These are phyloP conservation scores for Penicillium bialowiezense DNA, from an alignment of 495 filamentous ascomycete genomes.

Conservation along the genomic window DNA sequence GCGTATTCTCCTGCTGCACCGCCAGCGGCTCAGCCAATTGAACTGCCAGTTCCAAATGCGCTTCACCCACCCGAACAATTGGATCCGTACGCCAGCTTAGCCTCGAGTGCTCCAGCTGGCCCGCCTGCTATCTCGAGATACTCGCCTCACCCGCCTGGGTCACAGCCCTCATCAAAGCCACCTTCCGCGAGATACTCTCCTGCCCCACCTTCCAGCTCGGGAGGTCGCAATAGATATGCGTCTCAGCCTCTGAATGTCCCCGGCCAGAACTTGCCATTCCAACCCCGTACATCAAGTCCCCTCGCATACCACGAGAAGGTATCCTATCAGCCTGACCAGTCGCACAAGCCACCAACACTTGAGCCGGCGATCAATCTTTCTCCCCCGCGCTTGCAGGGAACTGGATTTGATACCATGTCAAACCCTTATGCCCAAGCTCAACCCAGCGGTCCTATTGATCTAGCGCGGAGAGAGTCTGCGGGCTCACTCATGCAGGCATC, in stretches of 20 bases:
- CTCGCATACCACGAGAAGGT: constrained; percentile 61
- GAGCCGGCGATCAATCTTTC: constrained; percentile 26
- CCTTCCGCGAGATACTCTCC: constrained; percentile 40
- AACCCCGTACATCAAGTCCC: constrained; percentile 82
- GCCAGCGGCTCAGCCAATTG: constrained; percentile 15
- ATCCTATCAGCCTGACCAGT: constrained; percentile 34
- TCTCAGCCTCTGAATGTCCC: constrained; percentile 48
- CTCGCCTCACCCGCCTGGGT: constrained; percentile 36
- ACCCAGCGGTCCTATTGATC: constrained; percentile 4
- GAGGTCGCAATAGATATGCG: constrained; percentile 46
- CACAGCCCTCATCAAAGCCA: constrained; percentile 31
- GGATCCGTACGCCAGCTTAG: constrained; percentile 57
- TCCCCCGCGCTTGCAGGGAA: constrained; percentile 16
- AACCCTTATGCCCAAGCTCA: constrained; percentile 10
- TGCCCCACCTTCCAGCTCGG: constrained; percentile 40
- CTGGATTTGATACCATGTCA: constrained; percentile 19
- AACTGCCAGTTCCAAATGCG: constrained; percentile 23
- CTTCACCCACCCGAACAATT: constrained; percentile 56
- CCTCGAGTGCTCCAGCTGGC: constrained; percentile 37
- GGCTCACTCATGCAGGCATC: constrained; percentile 19
- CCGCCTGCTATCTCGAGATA: constrained; percentile 38
- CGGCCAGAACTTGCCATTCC: constrained; percentile 60
- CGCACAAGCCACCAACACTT: constrained; percentile 25
- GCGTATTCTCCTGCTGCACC: constrained; percentile 25
- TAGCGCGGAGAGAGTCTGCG: constrained; percentile 1